Conservation (phyloP, 805 yeast genomes). For the Lipomyces mesembrius region DNA sequence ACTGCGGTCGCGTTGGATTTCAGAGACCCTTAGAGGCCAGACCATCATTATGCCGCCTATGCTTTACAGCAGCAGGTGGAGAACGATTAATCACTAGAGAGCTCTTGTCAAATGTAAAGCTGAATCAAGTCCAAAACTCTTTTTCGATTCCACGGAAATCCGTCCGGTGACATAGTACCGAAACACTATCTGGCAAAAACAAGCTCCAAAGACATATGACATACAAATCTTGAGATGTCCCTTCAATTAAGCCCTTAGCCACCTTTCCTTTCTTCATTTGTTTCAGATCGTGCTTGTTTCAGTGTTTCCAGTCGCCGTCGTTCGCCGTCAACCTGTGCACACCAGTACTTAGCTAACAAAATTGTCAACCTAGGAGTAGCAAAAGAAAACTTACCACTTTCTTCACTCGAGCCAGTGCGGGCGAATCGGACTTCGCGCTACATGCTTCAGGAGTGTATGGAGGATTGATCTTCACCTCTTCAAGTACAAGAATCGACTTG, state of each 20-base stretch:
- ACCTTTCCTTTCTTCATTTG: slow-evolving; percentile 53
- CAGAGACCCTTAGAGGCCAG: too few species aligned
- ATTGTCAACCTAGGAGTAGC: neutral
- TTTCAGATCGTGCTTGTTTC: slow-evolving; percentile 1
- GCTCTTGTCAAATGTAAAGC: neutral
- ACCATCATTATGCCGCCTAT: too few species aligned
- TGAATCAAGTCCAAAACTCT: neutral
- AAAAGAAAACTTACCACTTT: slow-evolving; percentile 50
- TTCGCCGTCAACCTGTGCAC: slow-evolving; percentile 47
- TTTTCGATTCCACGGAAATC: neutral
- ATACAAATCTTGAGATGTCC: neutral
- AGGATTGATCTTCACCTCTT: slow-evolving; percentile 52
- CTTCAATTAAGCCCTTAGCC: slow-evolving; percentile 48
- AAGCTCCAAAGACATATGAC: neutral
- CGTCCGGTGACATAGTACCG: neutral
- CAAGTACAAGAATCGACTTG: slow-evolving; percentile 52
- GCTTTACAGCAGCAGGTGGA: neutral
- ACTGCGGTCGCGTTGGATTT: too few species aligned
- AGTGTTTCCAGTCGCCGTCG: slow-evolving; percentile 51
- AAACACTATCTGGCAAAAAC: neutral
- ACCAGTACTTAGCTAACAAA: neutral
- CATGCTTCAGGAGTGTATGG: slow-evolving; percentile 50
- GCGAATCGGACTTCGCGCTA: slow-evolving; percentile 42
- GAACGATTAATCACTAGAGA: neutral
- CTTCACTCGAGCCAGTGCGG: slow-evolving; percentile 51